Evolutionary conservation across 2,329 filamentous ascomycete species (phyloP), one percentile per base, ranked within the genome.

Genomic region (Cladophialophora bantiana): DNA sequence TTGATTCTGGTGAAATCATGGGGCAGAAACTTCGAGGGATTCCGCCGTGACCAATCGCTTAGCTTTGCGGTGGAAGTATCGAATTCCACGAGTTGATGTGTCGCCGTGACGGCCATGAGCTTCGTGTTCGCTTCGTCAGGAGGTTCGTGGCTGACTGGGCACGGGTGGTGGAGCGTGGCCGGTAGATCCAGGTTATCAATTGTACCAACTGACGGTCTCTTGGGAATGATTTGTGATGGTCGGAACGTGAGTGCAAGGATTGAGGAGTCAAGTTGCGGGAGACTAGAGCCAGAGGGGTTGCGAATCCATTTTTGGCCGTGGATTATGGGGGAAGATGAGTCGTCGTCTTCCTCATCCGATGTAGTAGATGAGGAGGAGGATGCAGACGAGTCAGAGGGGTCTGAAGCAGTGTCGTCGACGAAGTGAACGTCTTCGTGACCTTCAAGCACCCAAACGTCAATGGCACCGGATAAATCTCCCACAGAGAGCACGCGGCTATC

Each of bases 1-100:
- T 90, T 87, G 31, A 93, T 86, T 70, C 88, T 86, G 64, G 85
- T 87, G 77, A 96, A 94, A 56, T 91, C 86, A 2, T 84, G 82
- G 0, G 93, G 95, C 20, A 97, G 87, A 65, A 85, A 86, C 15
- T 86, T 85, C n/a, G 89, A 87, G 4, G 90, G 89, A 76, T 98
- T 97, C 42, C 91, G 86, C 70, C 92, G 86, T 7, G 92, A 93
- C 95, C 95, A 99, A 40, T 91, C 86, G 4, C 90, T 93, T 10
- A 98, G 82, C 18, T 86, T 87, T 53, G 94, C 94, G 56, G 86
- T 84, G n/a, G 90, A 82, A 42, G 93, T 86, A 73, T 96, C 88
- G 77, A 98, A 92, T 62, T 95, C 87, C 70, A 92, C 86, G 50
- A 98, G 80, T 66, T 93, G 83, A 66, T 89, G 87, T 59, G 85